phyloP scores from a whole-genome alignment of 2,329 filamentous ascomycete genomes.

The Onygenales sp. region DNA sequence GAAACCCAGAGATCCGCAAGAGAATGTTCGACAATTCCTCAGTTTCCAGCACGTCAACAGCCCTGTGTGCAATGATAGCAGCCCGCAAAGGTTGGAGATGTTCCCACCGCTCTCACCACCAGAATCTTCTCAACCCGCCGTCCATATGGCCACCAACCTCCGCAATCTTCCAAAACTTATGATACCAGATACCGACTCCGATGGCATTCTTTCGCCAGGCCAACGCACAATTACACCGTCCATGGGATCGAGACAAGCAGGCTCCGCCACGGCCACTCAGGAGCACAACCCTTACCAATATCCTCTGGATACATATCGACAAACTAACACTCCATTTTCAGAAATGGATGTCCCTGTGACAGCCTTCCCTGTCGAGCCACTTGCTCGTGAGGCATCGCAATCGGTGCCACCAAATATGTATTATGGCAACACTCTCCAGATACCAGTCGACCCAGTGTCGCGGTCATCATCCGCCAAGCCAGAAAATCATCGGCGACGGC shows the following conservation, averaged over 20 bases:
- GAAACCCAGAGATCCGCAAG: slow-evolving; percentile 69
- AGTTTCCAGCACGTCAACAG: slow-evolving; percentile 59
- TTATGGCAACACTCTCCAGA: slow-evolving; percentile 45
- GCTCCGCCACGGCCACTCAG: slow-evolving; percentile 36
- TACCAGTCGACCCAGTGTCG: slow-evolving; percentile 33
- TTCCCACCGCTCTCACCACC: slow-evolving; percentile 26
- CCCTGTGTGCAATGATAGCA: slow-evolving; percentile 49
- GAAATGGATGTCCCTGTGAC: slow-evolving; percentile 84
- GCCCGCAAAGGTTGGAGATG: slow-evolving; percentile 44
- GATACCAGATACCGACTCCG: slow-evolving; percentile 38
- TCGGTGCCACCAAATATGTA: slow-evolving; percentile 93
- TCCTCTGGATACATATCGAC: slow-evolving; percentile 45
- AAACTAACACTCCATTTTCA: slow-evolving; percentile 65
- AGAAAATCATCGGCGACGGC: slow-evolving; percentile 26
- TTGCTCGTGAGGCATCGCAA: slow-evolving; percentile 71
- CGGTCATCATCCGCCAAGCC: slow-evolving; percentile 35
- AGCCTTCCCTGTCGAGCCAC: slow-evolving; percentile 57
- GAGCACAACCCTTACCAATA: slow-evolving; percentile 33
- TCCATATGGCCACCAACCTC: slow-evolving; percentile 40
- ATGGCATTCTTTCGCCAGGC: slow-evolving; percentile 15
- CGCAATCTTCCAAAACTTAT: slow-evolving; percentile 46
- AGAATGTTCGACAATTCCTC: slow-evolving; percentile 87
- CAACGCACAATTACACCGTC: slow-evolving; percentile 24
- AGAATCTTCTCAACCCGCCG: slow-evolving; percentile 25
- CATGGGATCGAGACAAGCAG: slow-evolving; percentile 11